A percentile compares a stretch with the other conserved stretches of the same genome.
Evolutionary conservation across 345 rosid genomes (phyloP).

Genomic region (Populus nigra): DNA sequence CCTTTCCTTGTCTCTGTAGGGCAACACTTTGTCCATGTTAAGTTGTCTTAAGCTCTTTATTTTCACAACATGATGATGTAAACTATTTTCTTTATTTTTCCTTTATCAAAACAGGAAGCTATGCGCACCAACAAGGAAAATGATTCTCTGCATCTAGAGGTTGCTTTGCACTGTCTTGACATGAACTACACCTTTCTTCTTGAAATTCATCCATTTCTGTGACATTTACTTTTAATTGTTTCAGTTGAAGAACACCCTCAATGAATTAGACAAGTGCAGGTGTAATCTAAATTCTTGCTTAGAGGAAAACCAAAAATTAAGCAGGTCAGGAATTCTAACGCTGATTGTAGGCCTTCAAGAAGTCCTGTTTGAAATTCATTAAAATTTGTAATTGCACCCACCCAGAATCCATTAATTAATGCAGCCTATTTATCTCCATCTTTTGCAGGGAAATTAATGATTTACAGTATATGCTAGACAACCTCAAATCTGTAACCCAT

Average conservation of each 20-base stretch:
- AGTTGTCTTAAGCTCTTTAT: constrained; percentile 5
- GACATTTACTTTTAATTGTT: constrained; percentile 22
- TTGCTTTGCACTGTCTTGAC: constrained; percentile 32
- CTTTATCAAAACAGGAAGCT: constrained; percentile 43
- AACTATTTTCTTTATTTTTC: background rate
- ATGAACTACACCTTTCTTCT: constrained; percentile 2
- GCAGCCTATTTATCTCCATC: constrained; percentile 4
- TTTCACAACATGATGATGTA: constrained; percentile 1
- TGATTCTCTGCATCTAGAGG: constrained; percentile 58
- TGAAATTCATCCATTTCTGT: constrained; percentile 15
- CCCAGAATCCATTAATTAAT: background rate
- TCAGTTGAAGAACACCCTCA: constrained; percentile 57
- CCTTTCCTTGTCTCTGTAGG: background rate
- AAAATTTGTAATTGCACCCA: background rate
- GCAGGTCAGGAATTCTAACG: constrained; percentile 48
- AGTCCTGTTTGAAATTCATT: background rate
- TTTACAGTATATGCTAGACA: constrained; percentile 47
- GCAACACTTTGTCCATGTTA: background rate
- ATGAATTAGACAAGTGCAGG: constrained; percentile 73
- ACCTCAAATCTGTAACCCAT: constrained; percentile 33
- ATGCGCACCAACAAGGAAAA: constrained; percentile 44
- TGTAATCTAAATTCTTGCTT: constrained; percentile 62
- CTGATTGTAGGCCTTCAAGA: constrained; percentile 10
- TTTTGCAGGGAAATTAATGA: constrained; percentile 67
- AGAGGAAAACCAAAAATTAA: constrained; percentile 74